Conservation (phyloP, 306 rosid species). For the Inga laurina region DNA sequence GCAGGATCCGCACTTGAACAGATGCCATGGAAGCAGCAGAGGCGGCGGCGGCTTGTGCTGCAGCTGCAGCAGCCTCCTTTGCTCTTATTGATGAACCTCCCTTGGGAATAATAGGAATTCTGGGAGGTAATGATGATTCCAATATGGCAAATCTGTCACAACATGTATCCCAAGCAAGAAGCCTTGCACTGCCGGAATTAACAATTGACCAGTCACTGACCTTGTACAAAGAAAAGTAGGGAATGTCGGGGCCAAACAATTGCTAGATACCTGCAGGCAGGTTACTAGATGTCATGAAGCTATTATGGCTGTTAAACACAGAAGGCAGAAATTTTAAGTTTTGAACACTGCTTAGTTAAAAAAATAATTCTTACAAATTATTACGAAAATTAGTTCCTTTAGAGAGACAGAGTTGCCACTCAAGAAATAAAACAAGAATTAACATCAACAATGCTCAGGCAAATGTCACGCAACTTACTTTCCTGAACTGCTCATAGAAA, state of each 20-base stretch:
- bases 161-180: conserved; percentile 98
- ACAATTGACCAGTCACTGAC: conserved; percentile 95
- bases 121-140: conserved; percentile 82
- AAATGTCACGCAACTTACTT: conserved; percentile 71
- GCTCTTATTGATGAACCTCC: conserved; percentile 91
- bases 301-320: background rate
- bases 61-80: conserved; percentile 94
- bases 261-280: conserved; percentile 75
- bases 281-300: background rate
- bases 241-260: conserved; percentile 99
- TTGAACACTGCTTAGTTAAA: conserved; percentile 7
- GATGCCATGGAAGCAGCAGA: conserved; percentile 60
- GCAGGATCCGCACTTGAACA: conserved; percentile 96
- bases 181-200: conserved; percentile 99
- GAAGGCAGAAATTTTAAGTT: conserved; percentile 8
- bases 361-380: conserved; percentile 3
- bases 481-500: conserved; percentile 97
- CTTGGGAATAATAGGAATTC: conserved; percentile 80
- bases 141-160: conserved; percentile 94
- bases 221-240: conserved; percentile 94
- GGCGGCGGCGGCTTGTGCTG: conserved; percentile 96
- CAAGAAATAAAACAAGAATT: background rate
- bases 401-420: conserved; percentile 4
- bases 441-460: background rate
- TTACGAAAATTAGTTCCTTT: background rate